Base-by-base conservation (phyloP, 495 filamentous ascomycete genomes). In the Echria macrotheca region DNA sequence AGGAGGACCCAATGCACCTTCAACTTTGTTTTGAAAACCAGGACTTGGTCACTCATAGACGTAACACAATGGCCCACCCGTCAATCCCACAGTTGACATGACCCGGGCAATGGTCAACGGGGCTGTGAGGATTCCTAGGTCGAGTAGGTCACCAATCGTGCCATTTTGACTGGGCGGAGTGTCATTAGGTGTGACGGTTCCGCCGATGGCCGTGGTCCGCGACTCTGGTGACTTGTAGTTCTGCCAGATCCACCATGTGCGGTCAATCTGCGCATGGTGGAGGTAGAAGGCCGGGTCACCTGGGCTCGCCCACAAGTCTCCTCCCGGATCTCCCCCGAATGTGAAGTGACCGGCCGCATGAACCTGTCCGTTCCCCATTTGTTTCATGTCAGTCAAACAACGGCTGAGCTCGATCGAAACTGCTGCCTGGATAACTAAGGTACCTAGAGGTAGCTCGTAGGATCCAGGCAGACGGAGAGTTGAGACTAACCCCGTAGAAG, bases 231-330 rank as follows among this genome's bases (percentile, higher is more conserved):
- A 17, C 52, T 73, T 60, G 24, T 68, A 55, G 36, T 54, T 54
- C 67, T 87, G 82, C 84, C 85, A 87, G 14, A 80, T 79, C 74
- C 79, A 82, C 73, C 76, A 87, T 4, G 78, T 50, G 9, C 78
- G 76, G 58, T 87, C 84, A 43, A 87, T 72, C 75, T 77, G 76
- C 18, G 65, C 75, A 56, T 86, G 84, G 57, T 87, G 83, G 17
- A 81, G 67, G 53, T 66, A 87, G 64, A 88, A 87, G 1, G 68
- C 73, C 12, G 83, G 82, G 44, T 86, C 84, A 5, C 79, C 79
- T 3, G 82, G 78, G 15, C 73, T 79, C 5, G 64, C 64, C 53
- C 70, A 84, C 19, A 81, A 57, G 60, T 85, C 83, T 8, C 59
- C 55, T 0, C 73, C 75, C 0, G 77, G 73, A 58, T 84, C 77